phyloP scores from a whole-genome alignment of 306 rosid genomes.

The Acacia confusa region DNA sequence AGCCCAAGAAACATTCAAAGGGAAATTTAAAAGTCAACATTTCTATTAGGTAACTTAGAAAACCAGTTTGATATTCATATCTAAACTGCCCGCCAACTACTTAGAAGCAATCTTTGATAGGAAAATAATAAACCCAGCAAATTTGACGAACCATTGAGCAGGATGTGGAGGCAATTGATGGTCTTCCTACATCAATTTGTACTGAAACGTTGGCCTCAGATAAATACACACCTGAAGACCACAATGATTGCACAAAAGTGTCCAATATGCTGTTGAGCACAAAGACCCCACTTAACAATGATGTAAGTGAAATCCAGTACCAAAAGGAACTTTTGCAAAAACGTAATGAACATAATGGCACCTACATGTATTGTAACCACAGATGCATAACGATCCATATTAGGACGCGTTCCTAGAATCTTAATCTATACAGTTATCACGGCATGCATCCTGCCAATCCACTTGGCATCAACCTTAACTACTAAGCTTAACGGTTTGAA shows the following conservation, averaged over 20 bases:
- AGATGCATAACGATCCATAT: not conserved
- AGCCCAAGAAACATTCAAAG: not conserved
- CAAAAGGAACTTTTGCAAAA: not conserved
- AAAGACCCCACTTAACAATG: slow-evolving; percentile 32
- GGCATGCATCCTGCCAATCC: not conserved
- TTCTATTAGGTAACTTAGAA: not conserved
- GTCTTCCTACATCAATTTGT: slow-evolving; percentile 73
- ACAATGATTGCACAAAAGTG: slow-evolving; percentile 69
- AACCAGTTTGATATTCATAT: not conserved
- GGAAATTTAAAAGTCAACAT: not conserved
- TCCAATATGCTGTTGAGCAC: slow-evolving; percentile 65
- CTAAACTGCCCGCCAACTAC: not conserved
- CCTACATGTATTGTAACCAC: not conserved
- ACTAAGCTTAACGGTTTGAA: not conserved
- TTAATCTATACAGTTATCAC: not conserved
- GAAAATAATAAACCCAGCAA: not conserved
- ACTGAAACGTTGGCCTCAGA: slow-evolving; percentile 78
- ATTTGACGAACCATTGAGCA: slow-evolving; percentile 63
- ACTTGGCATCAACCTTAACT: not conserved
- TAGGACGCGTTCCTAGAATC: not conserved
- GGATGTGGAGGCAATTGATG: slow-evolving; percentile 42
- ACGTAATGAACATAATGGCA: not conserved
- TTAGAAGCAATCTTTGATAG: slow-evolving; percentile 1
- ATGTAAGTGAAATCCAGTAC: slow-evolving; percentile 1
- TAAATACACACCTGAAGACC: slow-evolving; percentile 81